Evolutionary conservation across 441 rosid species (phyloP), one percentile per base, ranked within the genome.

Genomic region (Pelargonium citronellum): DNA sequence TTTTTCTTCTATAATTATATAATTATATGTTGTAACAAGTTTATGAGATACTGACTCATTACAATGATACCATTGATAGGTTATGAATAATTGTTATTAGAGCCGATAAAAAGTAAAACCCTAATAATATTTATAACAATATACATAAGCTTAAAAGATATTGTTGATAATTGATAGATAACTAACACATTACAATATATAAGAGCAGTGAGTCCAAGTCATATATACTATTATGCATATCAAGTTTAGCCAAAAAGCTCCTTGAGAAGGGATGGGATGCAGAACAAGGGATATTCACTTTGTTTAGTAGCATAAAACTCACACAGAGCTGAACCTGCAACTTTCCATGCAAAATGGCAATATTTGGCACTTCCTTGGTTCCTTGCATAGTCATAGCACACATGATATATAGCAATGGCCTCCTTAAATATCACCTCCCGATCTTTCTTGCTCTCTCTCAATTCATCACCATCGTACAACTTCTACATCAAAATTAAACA

Each of bases 301-400:
- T 65, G 74, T 67, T 64, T 73, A 16, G 1, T 0, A 0, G 66
- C 57, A 73, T 83, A 83, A 0, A 79, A 27, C 51, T 37, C 67
- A 77, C 86, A 87, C 1, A 92, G 77, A 2, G 87, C 89, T 7
- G 85, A 64, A 44, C 98, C 91, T 34, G 97, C 95, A 57, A 84
- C 79, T 65, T 37, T 88, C 98, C 97, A 91, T 11, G 84, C 92
- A 72, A 91, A 89, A 0, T 76, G 19, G 58, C 97, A 89, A 17
- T 30, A 60, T 0, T 4, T 0, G 0, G 61, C 82, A 0, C 6
- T 7, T 0, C 70, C 8, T 8, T 0, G 0, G 1, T 13, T 0
- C 47, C 13, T 75, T 1, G 94, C 95, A 58, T 78, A 55, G 13
- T 84, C 79, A 0, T 88, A 91, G n/a, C 46, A 75, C 5, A 77